A percentile compares a stretch with the other conserved stretches of the same genome.
Conservation (phyloP, 257 asterid species). For the Nyctanthes arbortristis region DNA sequence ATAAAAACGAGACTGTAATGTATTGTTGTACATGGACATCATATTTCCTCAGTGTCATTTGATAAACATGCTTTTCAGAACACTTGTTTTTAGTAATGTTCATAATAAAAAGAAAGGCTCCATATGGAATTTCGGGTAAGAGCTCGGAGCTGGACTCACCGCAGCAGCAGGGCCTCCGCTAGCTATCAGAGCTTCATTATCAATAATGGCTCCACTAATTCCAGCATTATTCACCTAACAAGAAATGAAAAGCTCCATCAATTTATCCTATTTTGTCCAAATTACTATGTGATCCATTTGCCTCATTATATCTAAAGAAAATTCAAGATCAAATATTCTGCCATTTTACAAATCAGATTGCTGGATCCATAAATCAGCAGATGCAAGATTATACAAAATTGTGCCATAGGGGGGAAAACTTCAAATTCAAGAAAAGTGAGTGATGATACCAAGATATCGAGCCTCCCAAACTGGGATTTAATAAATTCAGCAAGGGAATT, state of each 20-base stretch:
- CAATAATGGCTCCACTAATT: conserved; percentile 36
- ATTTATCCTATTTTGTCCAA: background rate
- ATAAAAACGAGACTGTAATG: too few relatives aligned
- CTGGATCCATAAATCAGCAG: too few relatives aligned
- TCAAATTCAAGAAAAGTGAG: too few relatives aligned
- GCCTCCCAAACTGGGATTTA: conserved; percentile 39
- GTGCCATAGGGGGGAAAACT: too few relatives aligned
- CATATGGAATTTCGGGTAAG: background rate
- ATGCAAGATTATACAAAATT: too few relatives aligned
- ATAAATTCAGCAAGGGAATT: conserved; percentile 43
- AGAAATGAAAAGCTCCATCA: background rate
- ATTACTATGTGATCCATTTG: too few relatives aligned
- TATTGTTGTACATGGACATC: too few relatives aligned
- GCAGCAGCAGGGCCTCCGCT: conserved; percentile 5
- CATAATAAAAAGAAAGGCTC: background rate
- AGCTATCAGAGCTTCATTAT: conserved; percentile 30
- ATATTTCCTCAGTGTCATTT: background rate
- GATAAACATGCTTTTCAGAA: background rate
- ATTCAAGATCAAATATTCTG: background rate
- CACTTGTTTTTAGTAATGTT: background rate
- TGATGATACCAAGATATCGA: conserved; percentile 48
- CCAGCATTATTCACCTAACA: conserved; percentile 71
- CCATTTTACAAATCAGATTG: too few relatives aligned
- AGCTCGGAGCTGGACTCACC: conserved; percentile 15
- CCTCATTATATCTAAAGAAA: too few relatives aligned